Percentiles rank a stretch among this genome's conserved stretches.
phyloP scores from a whole-genome alignment of 495 filamentous ascomycete genomes.

The Sphaerosporella brunnea region DNA sequence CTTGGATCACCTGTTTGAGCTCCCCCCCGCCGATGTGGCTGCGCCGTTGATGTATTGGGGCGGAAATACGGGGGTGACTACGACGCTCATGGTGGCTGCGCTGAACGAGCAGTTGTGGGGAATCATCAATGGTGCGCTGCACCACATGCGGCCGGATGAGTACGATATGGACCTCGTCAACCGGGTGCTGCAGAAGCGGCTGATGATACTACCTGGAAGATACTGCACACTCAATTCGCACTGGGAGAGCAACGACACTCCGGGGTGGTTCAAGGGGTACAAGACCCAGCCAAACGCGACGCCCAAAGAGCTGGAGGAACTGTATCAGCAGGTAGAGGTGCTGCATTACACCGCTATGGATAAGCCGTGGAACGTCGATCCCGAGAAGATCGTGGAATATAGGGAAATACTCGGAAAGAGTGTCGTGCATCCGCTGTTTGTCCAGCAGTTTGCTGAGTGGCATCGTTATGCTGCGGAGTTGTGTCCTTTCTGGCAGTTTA shows the following conservation, averaged over 20 bases:
- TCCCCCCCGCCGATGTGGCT: constrained; percentile 26
- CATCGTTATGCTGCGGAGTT: constrained; percentile 1
- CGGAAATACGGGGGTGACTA: constrained; percentile 11
- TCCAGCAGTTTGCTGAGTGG: constrained; percentile 9
- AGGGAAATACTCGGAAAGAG: not conserved
- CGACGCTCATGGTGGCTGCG: constrained; percentile 25
- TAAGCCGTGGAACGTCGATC: constrained; percentile 18
- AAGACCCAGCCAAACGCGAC: constrained; percentile 1
- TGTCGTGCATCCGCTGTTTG: constrained; percentile 15
- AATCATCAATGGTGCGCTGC: constrained; percentile 19
- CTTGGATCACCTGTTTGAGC: constrained; percentile 27
- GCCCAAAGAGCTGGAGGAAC: constrained; percentile 6
- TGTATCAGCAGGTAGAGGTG: constrained; percentile 18
- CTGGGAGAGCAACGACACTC: constrained; percentile 27
- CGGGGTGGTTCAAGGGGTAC: constrained; percentile 21
- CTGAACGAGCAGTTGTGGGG: constrained; percentile 25
- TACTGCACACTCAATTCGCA: constrained; percentile 29
- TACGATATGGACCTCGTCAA: constrained; percentile 31
- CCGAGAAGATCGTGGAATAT: not conserved
- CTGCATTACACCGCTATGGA: constrained; percentile 23
- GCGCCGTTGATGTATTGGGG: constrained; percentile 28
- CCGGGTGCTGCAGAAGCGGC: constrained; percentile 22
- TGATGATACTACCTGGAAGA: constrained; percentile 28
- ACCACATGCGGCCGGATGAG: constrained; percentile 12
- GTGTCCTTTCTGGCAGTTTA: too few species aligned